Base-by-base conservation (phyloP, 345 rosid species). In the Eucalyptus paniculata region DNA sequence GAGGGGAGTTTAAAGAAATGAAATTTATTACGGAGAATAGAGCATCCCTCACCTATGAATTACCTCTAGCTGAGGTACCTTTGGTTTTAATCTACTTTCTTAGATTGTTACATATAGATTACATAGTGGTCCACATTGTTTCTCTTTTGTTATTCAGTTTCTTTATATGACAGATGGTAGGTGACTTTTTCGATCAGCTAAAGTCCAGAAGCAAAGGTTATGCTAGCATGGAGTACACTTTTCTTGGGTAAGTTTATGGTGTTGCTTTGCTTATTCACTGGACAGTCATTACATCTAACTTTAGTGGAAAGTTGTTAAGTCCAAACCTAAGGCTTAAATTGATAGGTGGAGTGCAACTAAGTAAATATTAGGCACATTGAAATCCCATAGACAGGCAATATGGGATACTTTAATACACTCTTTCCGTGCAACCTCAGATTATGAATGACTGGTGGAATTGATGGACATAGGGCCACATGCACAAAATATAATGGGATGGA, bases 161-260 rank as follows among this genome's bases (percentile, higher is more conserved):
- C 56, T 89, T 82, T 91, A 89, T 37, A 88, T 91, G 90, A 80
- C 94, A 98, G 99, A 98, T 98, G 99, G 98, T 98, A 86, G 99
- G 99, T 49, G 99, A 98, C 94, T 98, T 98, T 93, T 98, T 97
- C 91, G 99, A 98, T 89, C 99, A 97, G 90, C 92, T 98, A 53
- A 98, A 98, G 92, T 98, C 99, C 86, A 95, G 96, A 92, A 95
- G 97, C 91, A 98, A 97, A 92, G 99, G 99, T 60, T 98, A 98
- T 95, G 99, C 98, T 54, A 98, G 99, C 96, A 96, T 98, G 99
- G 99, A 98, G 91, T 98, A 98, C 92, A 94, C 94, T 37, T 93
- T 98, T 91, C 49, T 94, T 44, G 98, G 99, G 99, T 97, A 92
- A 92, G 92, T 93, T 87, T 87, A 47, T 86, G 56, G 21, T 53